Base-by-base conservation (phyloP, 2,329 filamentous ascomycete species). In the Lasiodiplodia gonubiensis region DNA sequence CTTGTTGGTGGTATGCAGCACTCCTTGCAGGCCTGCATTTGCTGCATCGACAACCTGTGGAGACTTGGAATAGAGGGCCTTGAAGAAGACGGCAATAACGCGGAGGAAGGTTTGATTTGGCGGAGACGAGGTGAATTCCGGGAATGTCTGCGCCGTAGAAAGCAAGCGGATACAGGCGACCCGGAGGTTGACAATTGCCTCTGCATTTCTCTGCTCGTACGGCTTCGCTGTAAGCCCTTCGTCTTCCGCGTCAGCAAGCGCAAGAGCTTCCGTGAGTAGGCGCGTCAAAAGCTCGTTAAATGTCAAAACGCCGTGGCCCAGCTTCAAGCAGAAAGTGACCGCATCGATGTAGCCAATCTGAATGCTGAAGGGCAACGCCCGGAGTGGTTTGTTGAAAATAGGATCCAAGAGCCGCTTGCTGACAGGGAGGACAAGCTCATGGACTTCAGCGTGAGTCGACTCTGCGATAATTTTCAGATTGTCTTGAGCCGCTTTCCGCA, bases 341-440 rank as follows among this genome's bases (percentile, higher is more conserved):
- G 95, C 95, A 77, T 99, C 96, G 72, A 99, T 97, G 75, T 97
- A 98, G 4, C 95, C 96, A 72, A 99, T 99, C 80, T 99, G 96
- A 2, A 93, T 94, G 5, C 92, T 86, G 75, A 99, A 99, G 0
- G 95, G 95, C 69, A 99, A 83, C 0, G 95, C 96, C 69, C 95
- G 88, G 23, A 99, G 81, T 16, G 95, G 95, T 77, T 99, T 99
- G 71, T 92, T 92, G 82, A 95, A 99, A 57, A 99, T 97, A 0
- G 94, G 93, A 68, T 90, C 86, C n/a, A 98, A 83, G 42, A 98
- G 86, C 37, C 93, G 87, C 68, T 98, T 94, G 79, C 95, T 97
- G 73, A 97, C 92, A 0, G 94, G 94, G 70, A 91, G 89, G 48
- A 99, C 87, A 48, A 99, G 84, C 78, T 98, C 94, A 82, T 93